Conservation (phyloP, 2,329 filamentous ascomycete species). For the Sporothrix globosa region DNA sequence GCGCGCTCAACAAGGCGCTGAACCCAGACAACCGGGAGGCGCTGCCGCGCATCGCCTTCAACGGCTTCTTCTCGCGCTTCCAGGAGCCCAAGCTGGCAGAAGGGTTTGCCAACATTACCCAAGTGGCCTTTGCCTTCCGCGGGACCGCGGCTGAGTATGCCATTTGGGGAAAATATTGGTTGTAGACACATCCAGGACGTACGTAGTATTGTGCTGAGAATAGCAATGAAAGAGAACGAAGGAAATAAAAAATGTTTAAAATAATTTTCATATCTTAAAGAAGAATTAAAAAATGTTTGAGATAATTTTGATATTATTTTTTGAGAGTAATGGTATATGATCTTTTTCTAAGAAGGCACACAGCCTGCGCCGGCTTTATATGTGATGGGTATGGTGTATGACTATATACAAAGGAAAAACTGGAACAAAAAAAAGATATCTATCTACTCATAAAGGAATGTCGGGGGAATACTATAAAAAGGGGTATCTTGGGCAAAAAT, state of each 20-base stretch:
- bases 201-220: conserved; percentile 28
- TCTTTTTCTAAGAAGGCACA: not conserved
- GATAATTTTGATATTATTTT: not conserved
- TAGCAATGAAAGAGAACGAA: no score
- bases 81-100: conserved; percentile 72
- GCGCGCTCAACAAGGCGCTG: conserved; percentile 67
- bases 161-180: conserved; percentile 79
- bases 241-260: not conserved
- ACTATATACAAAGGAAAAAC: conserved; percentile 21
- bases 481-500: conserved; percentile 32
- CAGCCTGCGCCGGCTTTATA: not conserved
- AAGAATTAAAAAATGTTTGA: not conserved
- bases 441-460: conserved; percentile 17
- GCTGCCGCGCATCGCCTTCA: conserved; percentile 81
- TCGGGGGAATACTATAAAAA: not conserved
- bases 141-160: conserved; percentile 69
- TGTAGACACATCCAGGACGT: conserved; percentile 45
- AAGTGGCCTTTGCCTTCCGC: conserved; percentile 74
- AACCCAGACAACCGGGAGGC: conserved; percentile 80
- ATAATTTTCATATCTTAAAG: not conserved
- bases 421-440: not conserved
- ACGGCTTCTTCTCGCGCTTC: conserved; percentile 72
- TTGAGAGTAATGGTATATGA: conserved; percentile 1
- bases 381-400: not conserved
- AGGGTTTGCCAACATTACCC: conserved; percentile 79